These are phyloP conservation scores for Trypanosoma vivax DNA, from an alignment of 208 protist species.

Conservation along the genomic window DNA sequence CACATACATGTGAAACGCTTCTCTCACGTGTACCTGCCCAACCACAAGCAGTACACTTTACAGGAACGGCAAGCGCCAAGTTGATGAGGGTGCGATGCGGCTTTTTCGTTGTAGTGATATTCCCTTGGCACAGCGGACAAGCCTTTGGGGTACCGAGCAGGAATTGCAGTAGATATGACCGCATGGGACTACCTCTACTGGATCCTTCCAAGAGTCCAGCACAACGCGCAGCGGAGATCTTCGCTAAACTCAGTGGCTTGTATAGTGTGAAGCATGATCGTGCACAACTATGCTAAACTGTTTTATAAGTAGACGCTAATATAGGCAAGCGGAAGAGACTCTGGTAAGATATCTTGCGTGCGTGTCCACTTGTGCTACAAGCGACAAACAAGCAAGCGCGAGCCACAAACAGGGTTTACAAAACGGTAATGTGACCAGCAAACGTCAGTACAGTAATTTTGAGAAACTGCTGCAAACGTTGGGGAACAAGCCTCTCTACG, in stretches of 20 bases:
- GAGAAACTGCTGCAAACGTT: too few relatives aligned
- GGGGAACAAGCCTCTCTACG: too few relatives aligned
- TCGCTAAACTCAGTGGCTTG: conserved; percentile 51
- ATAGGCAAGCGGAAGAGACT: too few relatives aligned
- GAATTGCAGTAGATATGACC: conserved; percentile 54
- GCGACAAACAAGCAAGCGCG: too few relatives aligned
- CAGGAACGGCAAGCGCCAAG: conserved; percentile 45
- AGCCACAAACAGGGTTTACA: too few relatives aligned
- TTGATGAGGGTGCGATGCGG: conserved; percentile 71
- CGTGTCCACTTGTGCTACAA: too few relatives aligned
- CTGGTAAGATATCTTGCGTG: too few relatives aligned
- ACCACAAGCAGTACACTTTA: conserved; percentile 46
- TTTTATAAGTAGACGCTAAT: too few relatives aligned
- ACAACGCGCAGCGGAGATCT: conserved; percentile 64
- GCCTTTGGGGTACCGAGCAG: conserved; percentile 29
- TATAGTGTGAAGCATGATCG: conserved; percentile 21
- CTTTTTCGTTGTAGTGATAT: conserved; percentile 17
- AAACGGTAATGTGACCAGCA: too few relatives aligned
- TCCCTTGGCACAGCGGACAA: conserved; percentile 59
- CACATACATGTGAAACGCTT: conserved; percentile 24
- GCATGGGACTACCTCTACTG: conserved; percentile 34
- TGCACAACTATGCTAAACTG: conserved; percentile 17
- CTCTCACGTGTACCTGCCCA: conserved; percentile 61
- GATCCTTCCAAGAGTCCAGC: conserved; percentile 74
- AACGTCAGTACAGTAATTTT: too few relatives aligned